These are phyloP conservation scores for Musa itinerans DNA, from an alignment of 176 grass and related monocot genomes.

Conservation along the genomic window DNA sequence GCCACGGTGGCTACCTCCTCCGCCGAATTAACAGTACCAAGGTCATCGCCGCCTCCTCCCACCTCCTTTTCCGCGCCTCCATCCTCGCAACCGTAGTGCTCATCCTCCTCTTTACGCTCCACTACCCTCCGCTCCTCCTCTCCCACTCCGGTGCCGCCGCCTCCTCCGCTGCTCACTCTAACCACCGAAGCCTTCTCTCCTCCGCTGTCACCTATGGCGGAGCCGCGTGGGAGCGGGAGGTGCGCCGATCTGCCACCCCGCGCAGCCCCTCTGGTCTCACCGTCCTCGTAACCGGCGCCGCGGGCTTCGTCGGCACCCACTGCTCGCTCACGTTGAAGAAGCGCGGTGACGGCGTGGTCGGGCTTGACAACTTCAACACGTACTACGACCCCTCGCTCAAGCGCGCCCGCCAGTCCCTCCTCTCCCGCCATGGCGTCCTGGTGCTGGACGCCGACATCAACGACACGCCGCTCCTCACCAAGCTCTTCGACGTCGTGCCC, in stretches of 20 bases:
- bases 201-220: slow-evolving; percentile 28
- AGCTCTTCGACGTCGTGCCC: slow-evolving; percentile 55
- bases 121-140: slow-evolving; percentile 79
- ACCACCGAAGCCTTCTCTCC: slow-evolving; percentile 65
- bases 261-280: slow-evolving; percentile 35
- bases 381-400: slow-evolving; percentile 92
- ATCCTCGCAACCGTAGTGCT: slow-evolving; percentile 60
- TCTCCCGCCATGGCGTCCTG: slow-evolving; percentile 43
- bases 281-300: slow-evolving; percentile 73
- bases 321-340: slow-evolving; percentile 66
- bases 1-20: slow-evolving; percentile 46
- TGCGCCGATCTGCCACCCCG: slow-evolving; percentile 39
- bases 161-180: slow-evolving; percentile 1
- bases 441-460: slow-evolving; percentile 94
- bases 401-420: slow-evolving; percentile 55
- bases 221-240: slow-evolving; percentile 44
- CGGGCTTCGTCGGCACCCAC: slow-evolving; percentile 73
- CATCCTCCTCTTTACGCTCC: slow-evolving; percentile 57
- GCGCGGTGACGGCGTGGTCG: slow-evolving; percentile 76
- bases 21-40: slow-evolving; percentile 31
- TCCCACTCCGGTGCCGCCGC: slow-evolving; percentile 7
- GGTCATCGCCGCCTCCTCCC: slow-evolving; percentile 14
- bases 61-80: slow-evolving; percentile 57
- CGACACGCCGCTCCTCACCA: slow-evolving; percentile 37
- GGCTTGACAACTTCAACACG: slow-evolving; percentile 87